Conservation (phyloP, 2,329 filamentous ascomycete species). For the Monosporascus sp. region DNA sequence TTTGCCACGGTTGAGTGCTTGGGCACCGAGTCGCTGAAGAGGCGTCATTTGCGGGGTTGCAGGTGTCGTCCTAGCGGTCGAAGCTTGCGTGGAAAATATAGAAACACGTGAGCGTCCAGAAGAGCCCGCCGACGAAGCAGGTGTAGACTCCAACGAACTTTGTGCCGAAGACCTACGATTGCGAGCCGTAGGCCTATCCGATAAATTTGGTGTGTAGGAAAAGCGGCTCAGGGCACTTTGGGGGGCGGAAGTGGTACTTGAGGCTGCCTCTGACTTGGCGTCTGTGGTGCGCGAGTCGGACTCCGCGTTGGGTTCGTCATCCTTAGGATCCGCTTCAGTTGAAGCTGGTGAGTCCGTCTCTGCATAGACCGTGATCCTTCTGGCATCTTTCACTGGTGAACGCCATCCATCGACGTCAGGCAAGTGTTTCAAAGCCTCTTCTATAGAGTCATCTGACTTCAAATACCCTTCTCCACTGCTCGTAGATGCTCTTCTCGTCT, state of each 20-base stretch:
- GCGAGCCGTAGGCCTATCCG: constrained; percentile 4
- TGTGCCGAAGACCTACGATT: constrained; percentile 10
- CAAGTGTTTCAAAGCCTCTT: constrained; percentile 46
- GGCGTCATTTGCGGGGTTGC: constrained; percentile 41
- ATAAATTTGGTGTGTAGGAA: constrained; percentile 11
- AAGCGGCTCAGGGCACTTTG: constrained; percentile 30
- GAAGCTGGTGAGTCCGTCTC: constrained; percentile 29
- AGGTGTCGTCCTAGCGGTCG: constrained; percentile 39
- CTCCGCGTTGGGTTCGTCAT: constrained; percentile 10
- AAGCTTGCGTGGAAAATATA: constrained; percentile 30
- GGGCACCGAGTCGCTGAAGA: constrained; percentile 47
- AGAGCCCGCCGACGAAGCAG: constrained; percentile 27
- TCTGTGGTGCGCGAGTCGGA: background rate
- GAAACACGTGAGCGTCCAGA: constrained; percentile 7
- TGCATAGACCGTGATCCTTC: constrained; percentile 40
- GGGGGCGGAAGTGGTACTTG: constrained; percentile 19
- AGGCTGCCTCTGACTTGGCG: background rate
- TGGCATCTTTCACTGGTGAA: constrained; percentile 28
- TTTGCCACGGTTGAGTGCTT: constrained; percentile 34
- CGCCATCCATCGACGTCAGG: constrained; percentile 49
- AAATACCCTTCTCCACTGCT: constrained; percentile 38
- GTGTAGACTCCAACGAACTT: constrained; percentile 25
- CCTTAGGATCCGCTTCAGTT: constrained; percentile 9
- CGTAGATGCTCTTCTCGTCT: constrained; percentile 18
- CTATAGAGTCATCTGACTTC: constrained; percentile 53